Percentiles rank a stretch among this genome's conserved stretches.
Conservation (phyloP, 768 basidiomycete genomes). For the Boletus bicolor region DNA sequence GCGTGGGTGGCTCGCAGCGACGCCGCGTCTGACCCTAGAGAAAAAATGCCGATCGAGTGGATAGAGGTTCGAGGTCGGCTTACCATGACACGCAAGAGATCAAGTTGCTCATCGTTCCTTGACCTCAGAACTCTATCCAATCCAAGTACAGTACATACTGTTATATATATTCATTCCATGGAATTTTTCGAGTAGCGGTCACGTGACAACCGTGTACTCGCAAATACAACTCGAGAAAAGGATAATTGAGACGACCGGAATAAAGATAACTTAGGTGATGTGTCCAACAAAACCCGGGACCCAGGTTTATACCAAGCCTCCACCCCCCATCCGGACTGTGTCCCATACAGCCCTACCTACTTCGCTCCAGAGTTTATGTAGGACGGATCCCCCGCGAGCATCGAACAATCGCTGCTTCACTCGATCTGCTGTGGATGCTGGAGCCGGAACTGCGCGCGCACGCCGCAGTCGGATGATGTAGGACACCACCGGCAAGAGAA, state of each 20-base stretch:
- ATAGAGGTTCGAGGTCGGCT: not conserved
- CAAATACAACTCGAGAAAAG: not conserved
- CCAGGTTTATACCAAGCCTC: slow-evolving; percentile 57
- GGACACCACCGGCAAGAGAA: slow-evolving; percentile 42
- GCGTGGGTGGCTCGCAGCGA: slow-evolving; percentile 66
- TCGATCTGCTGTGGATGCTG: slow-evolving; percentile 48
- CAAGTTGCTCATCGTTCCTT: slow-evolving; percentile 59
- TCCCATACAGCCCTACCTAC: slow-evolving; percentile 53
- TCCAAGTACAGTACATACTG: not conserved
- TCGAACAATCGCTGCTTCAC: slow-evolving; percentile 54
- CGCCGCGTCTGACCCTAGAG: slow-evolving; percentile 74
- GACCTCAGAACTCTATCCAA: not conserved
- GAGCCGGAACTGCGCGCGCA: slow-evolving; percentile 25
- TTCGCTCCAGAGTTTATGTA: slow-evolving; percentile 50
- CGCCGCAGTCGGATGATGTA: slow-evolving; percentile 52
- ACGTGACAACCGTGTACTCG: slow-evolving; percentile 11
- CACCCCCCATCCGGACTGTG: slow-evolving; percentile 73
- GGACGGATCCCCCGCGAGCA: slow-evolving; percentile 34
- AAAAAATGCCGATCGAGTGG: not conserved
- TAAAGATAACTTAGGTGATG: slow-evolving; percentile 18
- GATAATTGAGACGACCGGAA: slow-evolving; percentile 1
- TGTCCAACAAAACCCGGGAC: not conserved
- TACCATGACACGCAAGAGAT: slow-evolving; percentile 70
- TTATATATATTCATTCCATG: not conserved
- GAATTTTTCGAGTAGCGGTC: slow-evolving; percentile 10